Evolutionary conservation across 495 filamentous ascomycete species (phyloP), one percentile per base, ranked within the genome.

Genomic region (Penicillium crystallinum): DNA sequence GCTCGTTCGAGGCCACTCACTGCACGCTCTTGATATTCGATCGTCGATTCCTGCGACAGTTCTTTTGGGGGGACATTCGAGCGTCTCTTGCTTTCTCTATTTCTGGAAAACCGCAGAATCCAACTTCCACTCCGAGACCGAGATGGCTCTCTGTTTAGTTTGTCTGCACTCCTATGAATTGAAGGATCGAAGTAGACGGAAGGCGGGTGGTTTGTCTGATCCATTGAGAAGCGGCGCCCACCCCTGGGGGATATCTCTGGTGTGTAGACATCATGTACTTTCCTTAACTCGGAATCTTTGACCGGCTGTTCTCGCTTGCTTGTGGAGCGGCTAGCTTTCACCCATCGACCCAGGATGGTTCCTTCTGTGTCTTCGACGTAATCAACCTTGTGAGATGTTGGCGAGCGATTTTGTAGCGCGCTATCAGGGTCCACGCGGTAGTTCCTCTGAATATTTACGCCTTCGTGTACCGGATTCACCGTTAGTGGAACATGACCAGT

Each of bases 121-220:
- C 59, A 63, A 23, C 47, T 50, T 12, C 49, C 43, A 10, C 43
- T 49, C 7, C 57, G 60, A 9, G 57, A 54, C 2, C 41, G 57
- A 12, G 41, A 45, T 9, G 52, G 55, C 4, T 51, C 21, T 41
- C 39, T 12, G 19, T 44, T 43, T 30, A 55, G 38, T 34, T 44
- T 53, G 14, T 60, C 51, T 23, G 52, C 45, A n/a, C 22, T 39
- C 18, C 44, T 47, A 17, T 31, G 19, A 6, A 47, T 34, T n/a
- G 29, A n/a, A 6, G 38, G 30, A 25, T 40, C 36, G 25, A 33
- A 41, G 19, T 40, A 46, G 6, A 31, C 43, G 10, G 35, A 39
- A 7, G 35, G 35, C 31, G 2, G 43, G 4, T 19, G 12, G 25
- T 39, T 33, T 10, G 35, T 25, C 14, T 47, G 36, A 37, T 54